Evolutionary conservation across 1,139 yeast species (phyloP), one percentile per base, ranked within the genome.

Genomic region (Yamadazyma siamensis): DNA sequence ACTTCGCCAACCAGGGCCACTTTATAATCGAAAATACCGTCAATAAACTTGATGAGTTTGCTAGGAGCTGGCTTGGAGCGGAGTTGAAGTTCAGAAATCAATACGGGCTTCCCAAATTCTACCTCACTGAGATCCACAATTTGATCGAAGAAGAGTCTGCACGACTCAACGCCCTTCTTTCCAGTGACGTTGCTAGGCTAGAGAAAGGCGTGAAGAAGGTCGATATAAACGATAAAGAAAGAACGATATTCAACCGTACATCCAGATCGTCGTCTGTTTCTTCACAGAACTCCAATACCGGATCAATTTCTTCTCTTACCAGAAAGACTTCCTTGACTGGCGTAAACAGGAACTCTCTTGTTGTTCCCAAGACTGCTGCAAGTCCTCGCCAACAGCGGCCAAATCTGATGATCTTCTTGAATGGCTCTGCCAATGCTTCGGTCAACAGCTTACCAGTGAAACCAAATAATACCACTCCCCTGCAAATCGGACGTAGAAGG

Each of bases 61-160:
- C 61, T 1, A 28, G 39, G 18, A 36, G 41, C 15, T 68, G 75
- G 75, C 41, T 65, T 1, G 26, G 49, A 5, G 49, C 59, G 12
- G 75, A 68, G 40, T 36, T 65, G 27, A 47, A 55, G 15, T 68
- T 67, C 37, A 51, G 75, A 38, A 58, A 52, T 31, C 42, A 43
- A 3, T 58, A 64, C 40, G 48, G 47, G 18, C 44, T 67, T 22
- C 72, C 39, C 4, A 32, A 23, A 17, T 24, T 17, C 20, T 30
- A 35, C 15, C 23, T 35, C 15, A 26, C 23, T 19, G 32, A 27
- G n/a, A 32, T 28, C 12, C 25, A 24, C n/a, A 12, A 25, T n/a
- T 13, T 27, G 2, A 16, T 35, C 13, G 29, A 28, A 18, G 15
- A 20, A 4, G 33, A 12, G 9, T 19, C 18, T 15, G 6, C 11